phyloP scores from a whole-genome alignment of 2,329 filamentous ascomycete genomes.

The Teratosphaeria viscida region DNA sequence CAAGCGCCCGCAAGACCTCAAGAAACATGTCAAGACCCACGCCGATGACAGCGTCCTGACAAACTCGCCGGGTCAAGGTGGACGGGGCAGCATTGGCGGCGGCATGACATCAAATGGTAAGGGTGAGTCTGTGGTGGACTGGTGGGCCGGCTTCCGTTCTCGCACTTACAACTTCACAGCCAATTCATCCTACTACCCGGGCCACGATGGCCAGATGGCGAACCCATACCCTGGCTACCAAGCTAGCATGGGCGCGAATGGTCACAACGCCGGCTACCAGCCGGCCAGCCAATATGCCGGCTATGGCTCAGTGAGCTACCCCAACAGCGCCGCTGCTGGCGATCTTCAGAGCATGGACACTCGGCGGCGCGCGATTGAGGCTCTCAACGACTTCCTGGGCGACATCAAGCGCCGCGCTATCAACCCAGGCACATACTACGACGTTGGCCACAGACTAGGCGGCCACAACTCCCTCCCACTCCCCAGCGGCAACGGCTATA shows the following conservation, averaged over 20 bases:
- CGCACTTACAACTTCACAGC: conserved; percentile 12
- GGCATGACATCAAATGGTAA: conserved; percentile 26
- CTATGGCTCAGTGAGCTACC: conserved; percentile 37
- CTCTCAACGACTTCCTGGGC: conserved; percentile 87
- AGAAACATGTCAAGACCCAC: conserved; percentile 99
- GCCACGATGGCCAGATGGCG: conserved; percentile 19
- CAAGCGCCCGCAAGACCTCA: conserved; percentile 96
- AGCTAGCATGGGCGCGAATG: conserved; percentile 15
- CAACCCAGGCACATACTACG: conserved; percentile 78
- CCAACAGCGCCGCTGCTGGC: conserved; percentile 26
- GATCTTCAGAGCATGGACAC: conserved; percentile 47
- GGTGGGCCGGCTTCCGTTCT: neutral
- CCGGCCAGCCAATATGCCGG: conserved; percentile 25
- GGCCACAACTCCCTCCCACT: conserved; percentile 52
- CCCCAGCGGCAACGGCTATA: conserved; percentile 28
- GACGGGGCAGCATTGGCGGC: conserved; percentile 12
- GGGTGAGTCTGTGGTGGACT: conserved; percentile 23
- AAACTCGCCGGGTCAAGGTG: conserved; percentile 49
- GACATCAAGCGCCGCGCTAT: conserved; percentile 86
- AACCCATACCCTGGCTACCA: conserved; percentile 24
- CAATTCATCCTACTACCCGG: conserved; percentile 21
- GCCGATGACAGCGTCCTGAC: conserved; percentile 81
- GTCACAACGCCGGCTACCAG: conserved; percentile 15
- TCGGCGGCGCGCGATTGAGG: conserved; percentile 71
- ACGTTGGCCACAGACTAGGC: conserved; percentile 73